Percentiles rank a stretch among this genome's conserved stretches.
These are phyloP conservation scores for Parathielavia appendiculata DNA, from an alignment of 495 filamentous ascomycete genomes.

Conservation along the genomic window DNA sequence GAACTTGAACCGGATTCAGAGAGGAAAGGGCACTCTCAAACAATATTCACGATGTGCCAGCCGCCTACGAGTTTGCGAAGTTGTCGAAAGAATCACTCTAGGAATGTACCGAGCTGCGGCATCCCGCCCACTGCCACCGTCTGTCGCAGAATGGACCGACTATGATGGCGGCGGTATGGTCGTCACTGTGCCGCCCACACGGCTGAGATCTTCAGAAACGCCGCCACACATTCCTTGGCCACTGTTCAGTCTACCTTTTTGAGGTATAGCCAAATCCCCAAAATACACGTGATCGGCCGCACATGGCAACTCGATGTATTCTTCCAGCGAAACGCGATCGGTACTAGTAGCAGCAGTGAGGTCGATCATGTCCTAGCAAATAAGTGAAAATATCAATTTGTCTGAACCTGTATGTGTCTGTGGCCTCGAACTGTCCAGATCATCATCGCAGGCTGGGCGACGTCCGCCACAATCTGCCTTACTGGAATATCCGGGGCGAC, in stretches of 20 bases:
- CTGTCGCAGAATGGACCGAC: too few relatives aligned
- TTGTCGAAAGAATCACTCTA: too few relatives aligned
- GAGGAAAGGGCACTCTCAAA: too few relatives aligned
- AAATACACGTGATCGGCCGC: neutral
- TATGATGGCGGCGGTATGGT: too few relatives aligned
- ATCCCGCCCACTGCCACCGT: too few relatives aligned
- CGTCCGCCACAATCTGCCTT: conserved; percentile 32
- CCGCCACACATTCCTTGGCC: neutral
- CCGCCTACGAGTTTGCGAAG: too few relatives aligned
- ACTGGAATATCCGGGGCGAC: conserved; percentile 27
- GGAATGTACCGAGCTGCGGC: too few relatives aligned
- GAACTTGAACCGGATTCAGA: too few relatives aligned
- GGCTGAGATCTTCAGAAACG: too few relatives aligned
- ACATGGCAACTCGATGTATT: conserved; percentile 5
- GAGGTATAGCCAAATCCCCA: neutral
- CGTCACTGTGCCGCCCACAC: too few relatives aligned
- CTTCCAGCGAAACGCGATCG: conserved; percentile 5
- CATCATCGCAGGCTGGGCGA: conserved; percentile 29
- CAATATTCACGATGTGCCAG: too few relatives aligned
- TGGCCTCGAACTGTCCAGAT: conserved; percentile 22
- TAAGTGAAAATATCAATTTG: neutral
- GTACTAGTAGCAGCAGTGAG: neutral
- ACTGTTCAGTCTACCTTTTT: neutral
- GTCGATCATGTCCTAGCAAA: neutral
- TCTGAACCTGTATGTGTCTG: neutral